These are phyloP conservation scores for Acacia acuminata DNA, from an alignment of 306 rosid genomes.

Conservation along the genomic window DNA sequence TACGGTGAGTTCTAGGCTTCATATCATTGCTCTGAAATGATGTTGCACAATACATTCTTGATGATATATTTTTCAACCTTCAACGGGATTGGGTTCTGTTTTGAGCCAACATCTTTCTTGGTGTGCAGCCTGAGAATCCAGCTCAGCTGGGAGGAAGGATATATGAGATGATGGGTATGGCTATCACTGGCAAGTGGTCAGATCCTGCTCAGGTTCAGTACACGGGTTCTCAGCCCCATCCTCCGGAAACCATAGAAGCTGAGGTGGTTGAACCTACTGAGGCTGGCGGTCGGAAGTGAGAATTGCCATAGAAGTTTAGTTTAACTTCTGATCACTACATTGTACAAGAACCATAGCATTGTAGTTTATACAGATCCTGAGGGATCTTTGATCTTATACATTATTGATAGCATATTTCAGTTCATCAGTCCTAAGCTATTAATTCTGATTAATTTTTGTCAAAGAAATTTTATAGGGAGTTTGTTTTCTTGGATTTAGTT, in stretches of 20 bases:
- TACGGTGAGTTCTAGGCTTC: conserved; percentile 53
- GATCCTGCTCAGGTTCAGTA: conserved; percentile 40
- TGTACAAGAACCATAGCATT: neutral
- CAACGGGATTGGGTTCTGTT: neutral
- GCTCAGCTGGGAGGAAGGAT: conserved; percentile 94
- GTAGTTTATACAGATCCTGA: neutral
- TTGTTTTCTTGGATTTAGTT: neutral
- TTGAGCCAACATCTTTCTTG: neutral
- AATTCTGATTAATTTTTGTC: neutral
- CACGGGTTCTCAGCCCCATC: conserved; percentile 32
- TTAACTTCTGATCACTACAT: neutral
- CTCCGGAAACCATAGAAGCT: conserved; percentile 50
- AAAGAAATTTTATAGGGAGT: neutral
- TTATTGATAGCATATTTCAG: neutral
- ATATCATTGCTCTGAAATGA: conserved; percentile 5
- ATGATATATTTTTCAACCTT: neutral
- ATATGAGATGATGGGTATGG: conserved; percentile 93
- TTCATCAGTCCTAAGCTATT: neutral
- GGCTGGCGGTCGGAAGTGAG: conserved; percentile 63
- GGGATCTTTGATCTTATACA: neutral
- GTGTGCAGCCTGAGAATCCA: conserved; percentile 94
- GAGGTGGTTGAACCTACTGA: conserved; percentile 69
- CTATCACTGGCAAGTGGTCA: conserved; percentile 78
- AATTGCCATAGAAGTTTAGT: neutral
- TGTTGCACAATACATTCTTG: neutral